phyloP scores from a whole-genome alignment of 192 early-diverging fungal species.

The Dimargaris cristalligena region DNA sequence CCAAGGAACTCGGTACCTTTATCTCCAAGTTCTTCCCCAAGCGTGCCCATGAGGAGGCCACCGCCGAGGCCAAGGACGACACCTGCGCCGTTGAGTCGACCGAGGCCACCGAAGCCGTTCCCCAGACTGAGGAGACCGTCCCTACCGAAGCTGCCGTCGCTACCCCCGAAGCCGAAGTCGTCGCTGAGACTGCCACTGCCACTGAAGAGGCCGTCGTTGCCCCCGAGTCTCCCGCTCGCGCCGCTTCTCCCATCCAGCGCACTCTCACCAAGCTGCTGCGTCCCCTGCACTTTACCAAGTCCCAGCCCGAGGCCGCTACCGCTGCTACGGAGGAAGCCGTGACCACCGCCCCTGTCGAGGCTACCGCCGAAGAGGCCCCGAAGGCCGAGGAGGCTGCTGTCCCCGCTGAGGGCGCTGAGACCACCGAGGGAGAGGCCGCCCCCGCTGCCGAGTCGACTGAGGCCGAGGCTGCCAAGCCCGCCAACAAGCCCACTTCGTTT shows the following conservation, averaged over 20 bases:
- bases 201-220: not conserved
- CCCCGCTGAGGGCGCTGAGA: not conserved
- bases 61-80: not conserved
- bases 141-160: not conserved
- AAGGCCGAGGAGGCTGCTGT: not conserved
- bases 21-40: not conserved
- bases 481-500: slow-evolving; percentile 1
- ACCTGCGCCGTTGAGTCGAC: not conserved
- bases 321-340: not conserved
- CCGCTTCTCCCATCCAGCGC: slow-evolving; percentile 3
- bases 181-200: not conserved
- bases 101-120: not conserved
- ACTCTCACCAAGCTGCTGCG: slow-evolving; percentile 8
- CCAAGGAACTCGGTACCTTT: not conserved
- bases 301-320: not conserved
- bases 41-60: not conserved
- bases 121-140: not conserved
- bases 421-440: not conserved
- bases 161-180: not conserved
- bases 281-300: slow-evolving; percentile 3
- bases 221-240: not conserved
- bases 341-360: not conserved
- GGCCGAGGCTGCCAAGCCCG: not conserved
- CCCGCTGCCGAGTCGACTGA: not conserved
- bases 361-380: not conserved